Evolutionary conservation across 345 rosid genomes (phyloP), one percentile per base, ranked within the genome.

Genomic region (Aegle marmelos): DNA sequence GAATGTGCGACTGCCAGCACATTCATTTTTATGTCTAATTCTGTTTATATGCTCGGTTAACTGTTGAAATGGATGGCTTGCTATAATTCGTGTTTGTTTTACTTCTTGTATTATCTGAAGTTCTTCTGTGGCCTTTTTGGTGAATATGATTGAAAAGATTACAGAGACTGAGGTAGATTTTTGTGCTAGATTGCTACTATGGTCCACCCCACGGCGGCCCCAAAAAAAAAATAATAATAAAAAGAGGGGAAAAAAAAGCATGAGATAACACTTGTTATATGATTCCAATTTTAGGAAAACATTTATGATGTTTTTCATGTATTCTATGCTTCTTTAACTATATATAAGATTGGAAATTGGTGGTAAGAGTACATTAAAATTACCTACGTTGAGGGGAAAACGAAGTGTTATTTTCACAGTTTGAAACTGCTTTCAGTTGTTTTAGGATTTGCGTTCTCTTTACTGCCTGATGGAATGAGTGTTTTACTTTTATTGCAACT

Each of bases 401-500:
- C 14, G 3, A 9, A 28, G 31, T 65, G 50, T 56, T n/a, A 16
- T 30, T 74, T 67, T 25, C 27, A 24, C 10, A 11, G 19, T 68
- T 62, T 58, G 70, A 58, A 76, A 60, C 70, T 58, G 19, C 60
- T 50, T 22, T 74, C 22, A 19, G 72, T 61, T 57, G 24, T 45
- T 41, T 13, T 61, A 57, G 73, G 56, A 59, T 45, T 65, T 60
- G 36, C 67, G 50, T 21, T 39, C 48, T 48, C 36, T 5, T 41
- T 41, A 61, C 24, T 28, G 59, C 59, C 17, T 58, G 6, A 74
- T 36, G 17, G 60, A 4, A 9, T 45, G 21, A 62, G 69, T 60
- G 13, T 74, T 73, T 53, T 76, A 21, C 37, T 33, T 7, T 37
- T 28, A 5, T 6, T 65, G 53, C 78, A 28, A 80, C 75, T 77